Evolutionary conservation across 2,329 filamentous ascomycete species (phyloP).

Genomic region (Penicillium polonicum): DNA sequence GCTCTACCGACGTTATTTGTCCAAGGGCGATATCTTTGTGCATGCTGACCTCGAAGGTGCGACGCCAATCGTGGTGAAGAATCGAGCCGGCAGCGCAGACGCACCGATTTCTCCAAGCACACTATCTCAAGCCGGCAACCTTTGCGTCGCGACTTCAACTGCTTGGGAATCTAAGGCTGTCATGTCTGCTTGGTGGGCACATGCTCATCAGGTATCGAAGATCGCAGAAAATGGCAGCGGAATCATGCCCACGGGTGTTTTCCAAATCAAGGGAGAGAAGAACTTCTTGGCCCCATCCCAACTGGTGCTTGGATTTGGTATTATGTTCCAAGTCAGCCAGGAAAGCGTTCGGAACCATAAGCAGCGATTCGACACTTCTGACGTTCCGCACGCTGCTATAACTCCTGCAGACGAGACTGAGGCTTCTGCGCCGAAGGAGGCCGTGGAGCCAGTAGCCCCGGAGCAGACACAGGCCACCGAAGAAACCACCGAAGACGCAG

Average conservation of each 20-base stretch:
- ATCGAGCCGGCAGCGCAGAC: constrained; percentile 72
- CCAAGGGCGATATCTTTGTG: constrained; percentile 87
- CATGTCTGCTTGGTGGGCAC: constrained; percentile 96
- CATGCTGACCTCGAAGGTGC: constrained; percentile 87
- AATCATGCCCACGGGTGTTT: constrained; percentile 71
- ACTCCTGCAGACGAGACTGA: constrained; percentile 27
- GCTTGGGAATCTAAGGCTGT: constrained; percentile 97
- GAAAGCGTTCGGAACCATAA: constrained; percentile 79
- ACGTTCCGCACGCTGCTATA: constrained; percentile 5
- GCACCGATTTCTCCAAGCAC: constrained; percentile 90
- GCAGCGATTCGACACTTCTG: constrained; percentile 56
- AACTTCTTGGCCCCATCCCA: constrained; percentile 87
- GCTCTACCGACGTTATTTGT: constrained; percentile 81
- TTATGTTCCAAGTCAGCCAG: constrained; percentile 85
- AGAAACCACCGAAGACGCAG: background rate
- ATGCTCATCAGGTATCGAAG: constrained; percentile 86
- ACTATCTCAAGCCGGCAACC: constrained; percentile 80
- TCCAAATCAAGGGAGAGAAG: constrained; percentile 81
- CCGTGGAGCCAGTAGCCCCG: constrained; percentile 19
- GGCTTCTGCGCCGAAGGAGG: constrained; percentile 14
- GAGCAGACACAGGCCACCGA: constrained; percentile 21
- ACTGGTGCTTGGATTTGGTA: constrained; percentile 79
- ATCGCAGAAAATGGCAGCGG: constrained; percentile 74
- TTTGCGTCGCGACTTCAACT: constrained; percentile 79
- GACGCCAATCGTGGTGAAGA: constrained; percentile 84